A percentile compares a stretch with the other conserved stretches of the same genome.
Conservation (phyloP, 148 eudicot genomes). For the Heliamphora exappendiculata region DNA sequence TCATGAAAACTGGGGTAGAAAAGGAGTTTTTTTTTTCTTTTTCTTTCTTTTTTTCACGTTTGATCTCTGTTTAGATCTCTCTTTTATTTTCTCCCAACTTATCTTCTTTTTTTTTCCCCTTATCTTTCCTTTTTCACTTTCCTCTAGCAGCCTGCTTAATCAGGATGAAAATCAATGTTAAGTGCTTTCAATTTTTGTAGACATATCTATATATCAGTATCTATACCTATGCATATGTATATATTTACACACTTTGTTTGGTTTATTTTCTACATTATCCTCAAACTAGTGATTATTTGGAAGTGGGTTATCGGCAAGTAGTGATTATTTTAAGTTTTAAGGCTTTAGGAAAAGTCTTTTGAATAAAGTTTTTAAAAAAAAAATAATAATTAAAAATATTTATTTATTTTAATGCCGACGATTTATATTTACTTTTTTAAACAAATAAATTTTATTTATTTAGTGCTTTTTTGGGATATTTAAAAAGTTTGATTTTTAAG, state of each 20-base stretch:
- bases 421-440: too few relatives aligned
- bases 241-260: neutral
- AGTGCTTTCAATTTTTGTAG: constrained; percentile 13
- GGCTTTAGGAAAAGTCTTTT: too few relatives aligned
- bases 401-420: too few relatives aligned
- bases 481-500: too few relatives aligned
- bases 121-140: neutral
- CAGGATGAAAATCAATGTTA: constrained; percentile 11
- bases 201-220: constrained; percentile 8
- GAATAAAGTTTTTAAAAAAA: too few relatives aligned
- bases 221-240: neutral
- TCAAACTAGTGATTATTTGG: neutral
- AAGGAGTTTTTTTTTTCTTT: neutral
- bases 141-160: neutral
- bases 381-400: too few relatives aligned
- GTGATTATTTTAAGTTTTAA: neutral
- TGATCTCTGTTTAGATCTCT: constrained; percentile 6
- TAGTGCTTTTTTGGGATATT: too few relatives aligned
- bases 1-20: neutral
- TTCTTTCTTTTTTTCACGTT: neutral
- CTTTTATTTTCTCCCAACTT: neutral
- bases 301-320: constrained; percentile 8
- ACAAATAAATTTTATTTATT: too few relatives aligned
- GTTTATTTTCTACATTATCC: neutral
- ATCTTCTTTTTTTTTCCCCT: neutral